Conservation (phyloP, 1,284 basidiomycete genomes). For the Ceratobasidium sp. region DNA sequence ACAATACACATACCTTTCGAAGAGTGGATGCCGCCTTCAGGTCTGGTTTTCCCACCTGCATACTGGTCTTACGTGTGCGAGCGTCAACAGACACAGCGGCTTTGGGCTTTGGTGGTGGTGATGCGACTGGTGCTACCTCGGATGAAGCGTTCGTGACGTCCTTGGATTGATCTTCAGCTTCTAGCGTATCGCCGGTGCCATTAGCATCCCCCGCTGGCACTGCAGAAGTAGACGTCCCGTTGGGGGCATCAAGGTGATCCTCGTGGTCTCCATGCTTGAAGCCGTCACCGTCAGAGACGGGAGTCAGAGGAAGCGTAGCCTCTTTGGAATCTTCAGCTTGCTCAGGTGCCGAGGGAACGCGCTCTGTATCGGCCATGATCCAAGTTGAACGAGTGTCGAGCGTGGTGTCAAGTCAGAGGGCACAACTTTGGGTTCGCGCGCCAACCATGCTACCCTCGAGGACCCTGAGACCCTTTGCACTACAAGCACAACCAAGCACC, state of each 20-base stretch:
- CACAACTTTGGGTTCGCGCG: slow-evolving; percentile 25
- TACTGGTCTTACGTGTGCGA: slow-evolving; percentile 22
- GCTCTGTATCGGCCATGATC: slow-evolving; percentile 37
- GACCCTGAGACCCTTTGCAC: slow-evolving; percentile 19
- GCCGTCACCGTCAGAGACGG: slow-evolving; percentile 41
- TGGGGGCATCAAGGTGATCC: slow-evolving; percentile 42
- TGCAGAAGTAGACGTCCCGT: slow-evolving; percentile 36
- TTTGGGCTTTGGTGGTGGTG: slow-evolving; percentile 43
- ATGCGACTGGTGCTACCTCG: neutral
- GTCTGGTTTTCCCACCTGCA: slow-evolving; percentile 31
- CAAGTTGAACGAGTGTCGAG: slow-evolving; percentile 25
- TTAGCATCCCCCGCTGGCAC: slow-evolving; percentile 36
- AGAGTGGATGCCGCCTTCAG: slow-evolving; percentile 31
- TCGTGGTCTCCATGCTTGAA: slow-evolving; percentile 43
- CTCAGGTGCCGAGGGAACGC: slow-evolving; percentile 18
- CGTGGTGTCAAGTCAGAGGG: slow-evolving; percentile 22
- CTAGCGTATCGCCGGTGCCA: neutral
- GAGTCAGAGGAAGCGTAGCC: slow-evolving; percentile 40
- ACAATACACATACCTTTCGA: slow-evolving; percentile 33
- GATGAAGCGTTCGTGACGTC: neutral
- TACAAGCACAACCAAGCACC: slow-evolving; percentile 20
- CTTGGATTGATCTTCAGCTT: slow-evolving; percentile 25
- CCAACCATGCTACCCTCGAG: slow-evolving; percentile 12
- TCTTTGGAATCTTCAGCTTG: slow-evolving; percentile 34
- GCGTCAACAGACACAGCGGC: slow-evolving; percentile 40